phyloP scores from a whole-genome alignment of 495 filamentous ascomycete genomes.

The Hyaloscypha bicolor region DNA sequence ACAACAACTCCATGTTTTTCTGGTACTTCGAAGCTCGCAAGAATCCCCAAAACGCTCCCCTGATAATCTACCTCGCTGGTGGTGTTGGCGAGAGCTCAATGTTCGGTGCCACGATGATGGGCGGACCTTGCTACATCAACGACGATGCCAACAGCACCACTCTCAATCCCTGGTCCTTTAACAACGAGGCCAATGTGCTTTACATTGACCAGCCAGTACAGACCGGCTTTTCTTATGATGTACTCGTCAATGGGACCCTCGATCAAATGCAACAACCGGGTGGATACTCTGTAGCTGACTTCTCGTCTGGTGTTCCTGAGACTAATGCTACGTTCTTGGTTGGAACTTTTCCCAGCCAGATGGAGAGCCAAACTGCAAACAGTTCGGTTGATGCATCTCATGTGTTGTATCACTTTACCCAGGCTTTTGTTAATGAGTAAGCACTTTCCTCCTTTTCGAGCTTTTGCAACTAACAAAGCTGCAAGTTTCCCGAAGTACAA shows the following conservation, averaged over 20 bases:
- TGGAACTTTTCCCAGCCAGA: slow-evolving; percentile 2
- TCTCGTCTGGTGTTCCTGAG: background rate
- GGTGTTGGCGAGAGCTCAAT: background rate
- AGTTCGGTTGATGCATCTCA: background rate
- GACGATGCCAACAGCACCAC: background rate
- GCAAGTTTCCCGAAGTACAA: too few relatives aligned
- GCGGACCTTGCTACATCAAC: background rate
- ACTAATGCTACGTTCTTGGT: background rate
- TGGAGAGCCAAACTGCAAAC: background rate
- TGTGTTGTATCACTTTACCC: background rate
- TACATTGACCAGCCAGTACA: background rate
- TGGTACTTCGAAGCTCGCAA: background rate
- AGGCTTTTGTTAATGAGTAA: background rate
- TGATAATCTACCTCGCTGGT: background rate
- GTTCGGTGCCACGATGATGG: background rate
- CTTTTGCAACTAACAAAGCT: background rate
- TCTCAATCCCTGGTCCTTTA: background rate
- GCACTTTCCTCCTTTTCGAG: background rate
- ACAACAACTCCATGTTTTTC: background rate
- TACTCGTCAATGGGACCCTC: background rate
- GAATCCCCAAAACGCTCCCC: background rate
- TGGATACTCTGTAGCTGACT: background rate
- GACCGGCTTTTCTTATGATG: background rate
- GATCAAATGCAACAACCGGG: background rate
- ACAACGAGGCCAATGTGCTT: background rate